A percentile compares a stretch with the other conserved stretches of the same genome.
Conservation (phyloP, 106 monocot genomes). For the Xerophyta viscosa region DNA sequence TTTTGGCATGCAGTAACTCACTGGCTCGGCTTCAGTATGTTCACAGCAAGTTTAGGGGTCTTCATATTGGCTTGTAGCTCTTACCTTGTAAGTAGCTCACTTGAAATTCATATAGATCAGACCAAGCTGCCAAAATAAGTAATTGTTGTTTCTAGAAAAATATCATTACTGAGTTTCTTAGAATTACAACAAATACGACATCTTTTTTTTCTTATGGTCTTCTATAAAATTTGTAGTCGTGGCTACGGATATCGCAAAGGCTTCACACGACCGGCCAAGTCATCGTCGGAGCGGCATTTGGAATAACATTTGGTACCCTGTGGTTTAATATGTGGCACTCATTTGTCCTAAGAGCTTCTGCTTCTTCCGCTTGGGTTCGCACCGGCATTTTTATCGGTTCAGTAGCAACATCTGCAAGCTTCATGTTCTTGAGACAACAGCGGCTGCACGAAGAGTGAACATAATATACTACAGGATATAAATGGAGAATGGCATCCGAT, state of each 20-base stretch:
- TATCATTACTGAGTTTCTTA: too few species aligned
- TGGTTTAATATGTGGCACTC: constrained; percentile 87
- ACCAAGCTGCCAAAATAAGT: too few species aligned
- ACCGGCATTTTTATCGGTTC: too few species aligned
- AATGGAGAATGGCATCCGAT: too few species aligned
- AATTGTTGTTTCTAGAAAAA: too few species aligned
- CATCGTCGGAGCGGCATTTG: constrained; percentile 62
- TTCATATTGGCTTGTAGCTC: constrained; percentile 24
- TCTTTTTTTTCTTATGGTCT: neutral
- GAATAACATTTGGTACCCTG: constrained; percentile 25
- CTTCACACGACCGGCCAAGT: constrained; percentile 73
- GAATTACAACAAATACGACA: too few species aligned
- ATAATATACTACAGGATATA: too few species aligned
- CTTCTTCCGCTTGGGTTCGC: constrained; percentile 50
- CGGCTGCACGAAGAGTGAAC: too few species aligned
- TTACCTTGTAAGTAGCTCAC: constrained; percentile 48
- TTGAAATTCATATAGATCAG: too few species aligned
- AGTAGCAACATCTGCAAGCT: too few species aligned
- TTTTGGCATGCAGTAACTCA: constrained; percentile 35
- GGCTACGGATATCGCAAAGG: constrained; percentile 68
- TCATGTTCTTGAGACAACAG: too few species aligned
- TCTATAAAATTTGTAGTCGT: constrained; percentile 77
- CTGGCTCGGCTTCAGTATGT: constrained; percentile 32
- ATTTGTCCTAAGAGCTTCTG: constrained; percentile 45
- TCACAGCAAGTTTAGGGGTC: constrained; percentile 24